Evolutionary conservation across 352 stramenopile genomes (phyloP).

Genomic region (Blastocystis sp.): DNA sequence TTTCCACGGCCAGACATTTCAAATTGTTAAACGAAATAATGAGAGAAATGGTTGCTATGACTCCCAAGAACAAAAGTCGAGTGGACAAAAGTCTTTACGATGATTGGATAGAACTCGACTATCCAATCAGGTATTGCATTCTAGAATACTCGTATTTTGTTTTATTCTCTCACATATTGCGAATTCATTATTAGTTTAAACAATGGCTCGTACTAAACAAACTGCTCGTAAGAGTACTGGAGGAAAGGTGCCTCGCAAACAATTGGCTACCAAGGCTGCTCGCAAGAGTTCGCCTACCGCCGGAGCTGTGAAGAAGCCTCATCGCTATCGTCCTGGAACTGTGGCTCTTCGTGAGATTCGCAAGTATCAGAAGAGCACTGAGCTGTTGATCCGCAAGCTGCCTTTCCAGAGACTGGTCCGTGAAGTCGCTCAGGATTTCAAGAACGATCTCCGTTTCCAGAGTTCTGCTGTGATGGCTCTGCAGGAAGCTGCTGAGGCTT

Average conservation of each 20-base stretch:
- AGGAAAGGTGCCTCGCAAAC: conserved; percentile 85
- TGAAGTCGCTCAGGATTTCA: conserved; percentile 79
- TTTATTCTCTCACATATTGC: too few species aligned
- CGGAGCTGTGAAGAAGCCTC: conserved; percentile 84
- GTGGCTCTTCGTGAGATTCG: conserved; percentile 77
- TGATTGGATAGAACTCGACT: too few species aligned
- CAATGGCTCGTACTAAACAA: conserved; percentile 85
- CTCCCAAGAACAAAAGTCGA: too few species aligned
- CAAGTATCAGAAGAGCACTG: conserved; percentile 78
- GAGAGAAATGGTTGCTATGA: too few species aligned
- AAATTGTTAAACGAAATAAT: neutral
- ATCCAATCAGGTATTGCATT: neutral
- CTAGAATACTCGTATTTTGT: too few species aligned
- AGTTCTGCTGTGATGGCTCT: conserved; percentile 82
- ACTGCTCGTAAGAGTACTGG: conserved; percentile 87
- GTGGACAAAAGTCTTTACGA: too few species aligned
- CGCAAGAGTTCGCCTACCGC: conserved; percentile 81
- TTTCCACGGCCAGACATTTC: neutral
- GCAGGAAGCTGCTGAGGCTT: conserved; percentile 82
- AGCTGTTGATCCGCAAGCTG: conserved; percentile 75
- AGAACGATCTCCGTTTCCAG: conserved; percentile 90
- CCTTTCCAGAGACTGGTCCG: conserved; percentile 69
- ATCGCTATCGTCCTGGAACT: conserved; percentile 75
- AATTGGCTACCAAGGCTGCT: conserved; percentile 81
- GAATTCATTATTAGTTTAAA: neutral